phyloP scores from a whole-genome alignment of 352 stramenopile genomes.

The Phytophthora megakarya region DNA sequence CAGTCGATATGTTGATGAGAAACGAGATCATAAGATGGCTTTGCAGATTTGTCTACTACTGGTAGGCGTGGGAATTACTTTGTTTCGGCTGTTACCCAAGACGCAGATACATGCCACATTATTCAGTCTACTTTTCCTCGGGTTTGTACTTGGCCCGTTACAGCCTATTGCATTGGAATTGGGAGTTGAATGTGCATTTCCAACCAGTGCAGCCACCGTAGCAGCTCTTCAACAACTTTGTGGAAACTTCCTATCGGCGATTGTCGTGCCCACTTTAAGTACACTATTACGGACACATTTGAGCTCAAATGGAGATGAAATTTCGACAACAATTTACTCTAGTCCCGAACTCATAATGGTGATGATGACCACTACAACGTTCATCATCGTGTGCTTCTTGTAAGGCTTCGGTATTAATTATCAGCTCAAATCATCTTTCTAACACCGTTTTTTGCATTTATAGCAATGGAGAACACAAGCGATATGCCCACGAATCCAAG shows the following conservation, averaged over 20 bases:
- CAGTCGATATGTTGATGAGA: slow-evolving; percentile 57
- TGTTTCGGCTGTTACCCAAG: slow-evolving; percentile 49
- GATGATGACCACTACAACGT: slow-evolving; percentile 41
- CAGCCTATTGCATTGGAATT: slow-evolving; percentile 70
- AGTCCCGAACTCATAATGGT: slow-evolving; percentile 58
- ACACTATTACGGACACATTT: slow-evolving; percentile 43
- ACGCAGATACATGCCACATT: slow-evolving; percentile 30
- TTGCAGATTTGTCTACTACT: slow-evolving; percentile 57
- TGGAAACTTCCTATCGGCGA: slow-evolving; percentile 69
- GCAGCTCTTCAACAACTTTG: slow-evolving; percentile 74
- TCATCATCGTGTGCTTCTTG: slow-evolving; percentile 58
- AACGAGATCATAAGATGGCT: slow-evolving; percentile 51
- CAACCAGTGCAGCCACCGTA: slow-evolving; percentile 70
- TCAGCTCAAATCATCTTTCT: neutral
- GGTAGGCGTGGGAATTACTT: slow-evolving; percentile 37
- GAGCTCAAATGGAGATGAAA: slow-evolving; percentile 40
- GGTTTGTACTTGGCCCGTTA: slow-evolving; percentile 57
- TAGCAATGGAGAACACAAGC: slow-evolving; percentile 66
- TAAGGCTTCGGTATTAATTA: slow-evolving; percentile 25
- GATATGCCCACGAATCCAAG: slow-evolving; percentile 43
- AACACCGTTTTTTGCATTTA: neutral
- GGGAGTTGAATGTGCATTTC: slow-evolving; percentile 71
- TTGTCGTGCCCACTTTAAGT: slow-evolving; percentile 55
- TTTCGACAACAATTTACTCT: slow-evolving; percentile 38
- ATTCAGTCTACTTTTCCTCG: slow-evolving; percentile 49